phyloP scores from a whole-genome alignment of 1,139 yeast genomes.

The Yamadazyma siamensis region DNA sequence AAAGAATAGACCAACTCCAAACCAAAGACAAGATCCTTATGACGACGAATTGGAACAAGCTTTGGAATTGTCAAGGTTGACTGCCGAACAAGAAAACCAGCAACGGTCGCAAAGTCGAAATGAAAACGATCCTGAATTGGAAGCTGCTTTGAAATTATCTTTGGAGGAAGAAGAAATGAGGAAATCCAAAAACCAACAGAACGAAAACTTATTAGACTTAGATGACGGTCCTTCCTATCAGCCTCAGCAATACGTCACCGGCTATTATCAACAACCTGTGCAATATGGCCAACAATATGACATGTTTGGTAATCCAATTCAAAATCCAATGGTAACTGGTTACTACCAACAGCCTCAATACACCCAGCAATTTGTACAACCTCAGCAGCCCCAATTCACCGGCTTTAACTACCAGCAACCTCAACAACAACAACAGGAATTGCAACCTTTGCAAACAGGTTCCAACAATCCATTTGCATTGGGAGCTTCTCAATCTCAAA shows the following conservation, averaged over 20 bases:
- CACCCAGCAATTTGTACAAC: constrained; percentile 24
- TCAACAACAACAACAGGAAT: constrained; percentile 34
- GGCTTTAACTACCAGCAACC: constrained; percentile 26
- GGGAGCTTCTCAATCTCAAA: constrained; percentile 23
- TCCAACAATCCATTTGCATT: constrained; percentile 89
- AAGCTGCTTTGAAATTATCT: constrained; percentile 78
- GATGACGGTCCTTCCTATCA: constrained; percentile 36
- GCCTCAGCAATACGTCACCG: constrained; percentile 44
- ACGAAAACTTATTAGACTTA: constrained; percentile 53
- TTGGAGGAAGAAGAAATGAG: constrained; percentile 86
- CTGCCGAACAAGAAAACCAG: constrained; percentile 75
- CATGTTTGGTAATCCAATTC: constrained; percentile 78
- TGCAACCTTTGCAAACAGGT: constrained; percentile 70
- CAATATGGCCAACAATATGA: constrained; percentile 47
- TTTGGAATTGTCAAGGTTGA: constrained; percentile 72
- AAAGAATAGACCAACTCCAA: constrained; percentile 13
- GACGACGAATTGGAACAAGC: constrained; percentile 87
- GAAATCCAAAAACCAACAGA: constrained; percentile 45
- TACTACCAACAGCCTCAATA: constrained; percentile 19
- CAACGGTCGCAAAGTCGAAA: constrained; percentile 29
- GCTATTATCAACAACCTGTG: constrained; percentile 25
- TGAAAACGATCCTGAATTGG: constrained; percentile 61
- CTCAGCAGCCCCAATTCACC: constrained; percentile 21
- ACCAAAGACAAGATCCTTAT: constrained; percentile 33
- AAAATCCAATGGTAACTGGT: constrained; percentile 54